These are phyloP conservation scores for Euclidium syriacum DNA, from an alignment of 345 rosid species.

Conservation along the genomic window DNA sequence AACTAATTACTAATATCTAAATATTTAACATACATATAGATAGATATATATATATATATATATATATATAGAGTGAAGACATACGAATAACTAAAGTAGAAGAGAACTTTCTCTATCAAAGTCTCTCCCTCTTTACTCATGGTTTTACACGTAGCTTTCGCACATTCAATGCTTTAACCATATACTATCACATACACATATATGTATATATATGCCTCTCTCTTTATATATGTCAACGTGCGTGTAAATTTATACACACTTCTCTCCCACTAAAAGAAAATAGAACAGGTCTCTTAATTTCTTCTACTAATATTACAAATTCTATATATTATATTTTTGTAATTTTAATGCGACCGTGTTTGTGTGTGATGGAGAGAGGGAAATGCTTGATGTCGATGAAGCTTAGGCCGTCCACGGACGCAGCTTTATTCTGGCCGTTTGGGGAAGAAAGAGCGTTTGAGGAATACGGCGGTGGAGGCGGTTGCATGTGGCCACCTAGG, in stretches of 20 bases:
- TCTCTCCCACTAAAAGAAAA: background rate
- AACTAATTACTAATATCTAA: conserved; percentile 11
- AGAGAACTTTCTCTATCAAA: conserved; percentile 24
- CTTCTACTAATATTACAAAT: background rate
- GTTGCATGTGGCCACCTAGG: conserved; percentile 46
- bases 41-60: background rate
- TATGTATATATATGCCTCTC: conserved; percentile 6
- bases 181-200: background rate
- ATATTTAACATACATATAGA: background rate
- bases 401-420: conserved; percentile 8
- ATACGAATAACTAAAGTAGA: conserved; percentile 26
- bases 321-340: background rate
- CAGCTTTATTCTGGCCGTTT: conserved; percentile 16
- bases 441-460: conserved; percentile 58
- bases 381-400: conserved; percentile 28
- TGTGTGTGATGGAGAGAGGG: conserved; percentile 21
- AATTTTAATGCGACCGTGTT: background rate
- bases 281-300: background rate
- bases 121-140: conserved; percentile 31
- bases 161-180: conserved; percentile 31
- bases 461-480: conserved; percentile 38
- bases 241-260: conserved; percentile 10
- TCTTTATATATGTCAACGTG: conserved; percentile 21
- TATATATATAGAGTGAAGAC: conserved; percentile 14
- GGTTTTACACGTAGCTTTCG: conserved; percentile 28